Conservation (phyloP, 75 land plant species). For the Selaginella moellendorffii region DNA sequence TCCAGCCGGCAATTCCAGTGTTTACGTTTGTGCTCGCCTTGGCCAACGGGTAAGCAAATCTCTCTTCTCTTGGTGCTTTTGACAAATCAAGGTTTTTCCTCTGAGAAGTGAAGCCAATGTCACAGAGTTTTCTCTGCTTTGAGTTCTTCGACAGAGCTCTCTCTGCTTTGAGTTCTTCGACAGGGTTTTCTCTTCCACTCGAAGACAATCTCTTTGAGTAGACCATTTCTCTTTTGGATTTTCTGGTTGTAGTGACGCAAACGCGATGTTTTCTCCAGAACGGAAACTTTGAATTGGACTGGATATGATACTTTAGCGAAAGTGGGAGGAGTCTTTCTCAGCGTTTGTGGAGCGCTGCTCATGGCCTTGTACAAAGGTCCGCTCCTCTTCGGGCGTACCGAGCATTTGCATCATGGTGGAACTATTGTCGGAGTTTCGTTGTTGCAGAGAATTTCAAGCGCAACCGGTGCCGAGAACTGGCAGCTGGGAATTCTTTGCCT, state of each 20-base stretch:
- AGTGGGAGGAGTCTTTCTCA: constrained; percentile 49
- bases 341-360: constrained; percentile 61
- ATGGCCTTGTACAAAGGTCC: constrained; percentile 77
- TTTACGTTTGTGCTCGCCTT: constrained; percentile 70
- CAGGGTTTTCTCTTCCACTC: too few species aligned
- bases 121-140: too few species aligned
- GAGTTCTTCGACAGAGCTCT: too few species aligned
- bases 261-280: constrained; percentile 25
- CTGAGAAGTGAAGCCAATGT: too few species aligned
- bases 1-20: constrained; percentile 89
- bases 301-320: constrained; percentile 48
- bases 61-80: background rate
- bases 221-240: too few species aligned
- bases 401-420: background rate
- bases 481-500: constrained; percentile 80
- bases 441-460: background rate
- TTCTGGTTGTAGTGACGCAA: background rate
- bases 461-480: constrained; percentile 58
- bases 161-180: too few species aligned
- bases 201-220: too few species aligned
- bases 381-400: constrained; percentile 31
- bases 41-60: background rate
- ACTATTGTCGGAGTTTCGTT: background rate
- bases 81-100: too few species aligned
- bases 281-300: constrained; percentile 51